Evolutionary conservation across 2,329 filamentous ascomycete species (phyloP).

Genomic region (Beauveria medogensis): DNA sequence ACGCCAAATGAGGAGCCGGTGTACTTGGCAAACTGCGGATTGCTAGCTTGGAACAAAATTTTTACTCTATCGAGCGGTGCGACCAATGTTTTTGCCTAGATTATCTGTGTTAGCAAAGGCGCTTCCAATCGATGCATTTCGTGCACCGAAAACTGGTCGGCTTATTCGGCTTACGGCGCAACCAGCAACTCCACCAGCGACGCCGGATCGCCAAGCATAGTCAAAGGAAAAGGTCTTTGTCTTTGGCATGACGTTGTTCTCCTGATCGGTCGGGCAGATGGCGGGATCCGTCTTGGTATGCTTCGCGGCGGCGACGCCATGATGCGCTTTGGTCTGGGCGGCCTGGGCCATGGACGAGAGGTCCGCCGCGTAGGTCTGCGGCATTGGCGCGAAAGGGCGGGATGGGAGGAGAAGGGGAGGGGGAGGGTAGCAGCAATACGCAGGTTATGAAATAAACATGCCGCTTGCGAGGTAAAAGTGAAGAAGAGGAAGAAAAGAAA

Average conservation of each 20-base stretch:
- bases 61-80: conserved; percentile 96
- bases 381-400: conserved; percentile 16
- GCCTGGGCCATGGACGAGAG: conserved; percentile 52
- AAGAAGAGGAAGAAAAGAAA: not conserved
- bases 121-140: not conserved
- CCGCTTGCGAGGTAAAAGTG: not conserved
- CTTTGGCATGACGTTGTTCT: conserved; percentile 34
- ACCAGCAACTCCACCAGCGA: conserved; percentile 84
- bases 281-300: conserved; percentile 29
- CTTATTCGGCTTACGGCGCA: conserved; percentile 62
- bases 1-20: conserved; percentile 82
- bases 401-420: not conserved
- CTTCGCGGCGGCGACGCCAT: conserved; percentile 19
- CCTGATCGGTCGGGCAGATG: conserved; percentile 43
- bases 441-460: conserved; percentile 3
- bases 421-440: not conserved
- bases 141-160: not conserved
- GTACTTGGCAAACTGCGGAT: conserved; percentile 90
- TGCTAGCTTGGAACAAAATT: conserved; percentile 94
- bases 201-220: conserved; percentile 73
- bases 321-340: conserved; percentile 27
- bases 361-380: conserved; percentile 40
- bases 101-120: not conserved
- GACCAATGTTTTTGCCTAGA: conserved; percentile 86
- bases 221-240: conserved; percentile 60